These are phyloP conservation scores for Cladosporium sp. DNA, from an alignment of 2,329 filamentous ascomycete genomes.

Conservation along the genomic window DNA sequence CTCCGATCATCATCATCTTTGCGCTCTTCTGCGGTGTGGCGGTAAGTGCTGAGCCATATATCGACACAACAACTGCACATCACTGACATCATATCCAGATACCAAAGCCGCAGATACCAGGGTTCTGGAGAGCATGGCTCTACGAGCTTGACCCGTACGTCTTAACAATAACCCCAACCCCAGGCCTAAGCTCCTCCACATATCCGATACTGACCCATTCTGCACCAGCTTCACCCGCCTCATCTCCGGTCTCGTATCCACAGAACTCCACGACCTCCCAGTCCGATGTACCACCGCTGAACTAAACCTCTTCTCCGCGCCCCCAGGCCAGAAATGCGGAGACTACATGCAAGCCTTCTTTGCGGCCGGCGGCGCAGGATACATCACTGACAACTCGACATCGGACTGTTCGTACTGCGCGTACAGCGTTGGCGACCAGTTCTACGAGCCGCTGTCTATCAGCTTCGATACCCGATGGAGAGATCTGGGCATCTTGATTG, in stretches of 20 bases:
- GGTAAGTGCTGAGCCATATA: conserved; percentile 44
- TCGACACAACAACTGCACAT: not conserved
- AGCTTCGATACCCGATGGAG: conserved; percentile 72
- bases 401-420: conserved; percentile 77
- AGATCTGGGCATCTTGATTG: conserved; percentile 75
- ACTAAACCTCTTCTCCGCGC: conserved; percentile 68
- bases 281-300: conserved; percentile 65
- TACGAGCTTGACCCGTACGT: conserved; percentile 71
- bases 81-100: conserved; percentile 11
- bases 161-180: not conserved
- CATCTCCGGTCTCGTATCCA: conserved; percentile 76
- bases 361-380: conserved; percentile 65
- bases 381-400: conserved; percentile 67
- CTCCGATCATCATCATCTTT: conserved; percentile 80
- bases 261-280: conserved; percentile 66
- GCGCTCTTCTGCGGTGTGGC: conserved; percentile 86
- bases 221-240: conserved; percentile 66
- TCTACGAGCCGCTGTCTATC: conserved; percentile 68
- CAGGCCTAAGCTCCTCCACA: not conserved
- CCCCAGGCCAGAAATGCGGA: conserved; percentile 66
- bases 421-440: conserved; percentile 76
- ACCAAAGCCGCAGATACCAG: conserved; percentile 72
- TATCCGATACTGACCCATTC: conserved; percentile 12
- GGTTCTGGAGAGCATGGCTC: conserved; percentile 77
- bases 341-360: conserved; percentile 77